Percentiles rank a stretch among this genome's conserved stretches.
phyloP scores from a whole-genome alignment of 2,329 filamentous ascomycete species.

The Aspergillus awamori region DNA sequence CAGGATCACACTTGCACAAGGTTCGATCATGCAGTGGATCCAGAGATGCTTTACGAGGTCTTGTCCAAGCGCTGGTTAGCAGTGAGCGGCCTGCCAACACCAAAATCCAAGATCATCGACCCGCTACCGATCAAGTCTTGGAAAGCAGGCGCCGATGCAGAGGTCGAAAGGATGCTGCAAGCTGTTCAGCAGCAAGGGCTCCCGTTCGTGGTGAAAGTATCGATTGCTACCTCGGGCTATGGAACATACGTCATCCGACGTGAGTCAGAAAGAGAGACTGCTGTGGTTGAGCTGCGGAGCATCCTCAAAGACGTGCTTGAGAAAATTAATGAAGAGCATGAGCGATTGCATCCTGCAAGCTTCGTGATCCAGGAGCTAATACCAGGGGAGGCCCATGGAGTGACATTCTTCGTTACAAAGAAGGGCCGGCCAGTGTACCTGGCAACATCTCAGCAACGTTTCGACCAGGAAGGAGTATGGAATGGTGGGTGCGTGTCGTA shows the following conservation, averaged over 20 bases:
- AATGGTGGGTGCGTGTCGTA: conserved; percentile 6
- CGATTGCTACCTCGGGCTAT: conserved; percentile 4
- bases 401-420: conserved; percentile 9
- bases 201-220: conserved; percentile 11
- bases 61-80: conserved; percentile 6
- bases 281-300: not conserved
- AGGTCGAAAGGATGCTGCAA: not conserved
- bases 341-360: not conserved
- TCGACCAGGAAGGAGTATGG: not conserved
- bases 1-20: not conserved
- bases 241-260: conserved; percentile 2
- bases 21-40: not conserved
- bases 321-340: not conserved
- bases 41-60: conserved; percentile 4
- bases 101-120: not conserved
- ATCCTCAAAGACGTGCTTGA: not conserved
- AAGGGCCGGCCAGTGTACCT: not conserved
- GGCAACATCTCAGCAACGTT: not conserved
- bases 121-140: not conserved
- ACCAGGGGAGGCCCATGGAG: not conserved
- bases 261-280: not conserved
- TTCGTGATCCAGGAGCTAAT: conserved; percentile 9
- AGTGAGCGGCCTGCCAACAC: not conserved
- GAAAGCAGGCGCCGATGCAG: not conserved
- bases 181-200: not conserved